Conservation (phyloP, 345 rosid genomes). For the Rhizophora mangle region DNA sequence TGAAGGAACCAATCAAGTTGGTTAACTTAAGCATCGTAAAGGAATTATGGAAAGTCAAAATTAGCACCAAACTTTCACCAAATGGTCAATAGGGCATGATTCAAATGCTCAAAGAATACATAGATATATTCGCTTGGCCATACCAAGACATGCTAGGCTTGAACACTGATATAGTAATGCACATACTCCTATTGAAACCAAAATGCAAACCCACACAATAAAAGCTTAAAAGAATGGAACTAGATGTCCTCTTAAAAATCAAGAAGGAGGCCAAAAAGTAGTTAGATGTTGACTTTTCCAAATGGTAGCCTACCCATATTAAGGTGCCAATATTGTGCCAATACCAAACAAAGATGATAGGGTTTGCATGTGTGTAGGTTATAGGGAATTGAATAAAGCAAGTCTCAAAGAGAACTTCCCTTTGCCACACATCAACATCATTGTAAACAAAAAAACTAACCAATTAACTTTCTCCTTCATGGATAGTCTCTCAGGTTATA, state of each 20-base stretch:
- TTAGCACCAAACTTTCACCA: too few species aligned
- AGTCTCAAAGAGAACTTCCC: not conserved
- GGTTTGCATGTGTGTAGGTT: not conserved
- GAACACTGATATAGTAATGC: too few species aligned
- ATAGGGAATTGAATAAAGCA: too few species aligned
- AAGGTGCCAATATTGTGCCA: not conserved
- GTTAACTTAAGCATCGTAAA: too few species aligned
- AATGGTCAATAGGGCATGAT: too few species aligned
- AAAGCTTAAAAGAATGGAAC: not conserved
- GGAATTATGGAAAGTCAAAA: too few species aligned
- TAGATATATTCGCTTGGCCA: too few species aligned
- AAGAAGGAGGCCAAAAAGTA: not conserved
- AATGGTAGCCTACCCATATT: not conserved
- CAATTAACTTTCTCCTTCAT: not conserved
- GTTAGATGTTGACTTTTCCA: not conserved
- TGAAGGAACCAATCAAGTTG: too few species aligned
- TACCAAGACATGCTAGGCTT: too few species aligned
- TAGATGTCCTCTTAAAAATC: too few species aligned
- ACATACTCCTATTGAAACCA: too few species aligned
- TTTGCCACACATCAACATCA: not conserved
- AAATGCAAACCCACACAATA: not conserved
- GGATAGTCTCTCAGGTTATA: not conserved
- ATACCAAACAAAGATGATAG: not conserved
- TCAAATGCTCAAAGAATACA: too few species aligned
- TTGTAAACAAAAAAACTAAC: not conserved